Evolutionary conservation across 2,329 filamentous ascomycete genomes (phyloP), one percentile per base, ranked within the genome.

Genomic region (Calonectria leucothoes): DNA sequence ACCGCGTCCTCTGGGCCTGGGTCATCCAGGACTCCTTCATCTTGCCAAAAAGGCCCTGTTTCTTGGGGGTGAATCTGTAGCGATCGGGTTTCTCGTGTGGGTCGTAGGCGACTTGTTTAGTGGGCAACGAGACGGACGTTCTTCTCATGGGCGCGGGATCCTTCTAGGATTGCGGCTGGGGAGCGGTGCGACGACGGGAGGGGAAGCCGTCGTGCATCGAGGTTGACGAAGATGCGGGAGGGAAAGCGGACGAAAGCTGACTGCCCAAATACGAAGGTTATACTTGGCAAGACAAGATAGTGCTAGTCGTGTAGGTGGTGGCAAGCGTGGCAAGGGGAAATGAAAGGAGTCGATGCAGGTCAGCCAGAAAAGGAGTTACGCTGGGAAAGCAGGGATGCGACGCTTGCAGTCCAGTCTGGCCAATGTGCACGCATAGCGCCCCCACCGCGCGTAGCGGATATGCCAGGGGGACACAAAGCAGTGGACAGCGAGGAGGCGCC

Each of bases 71-170:
- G 76, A 83, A 78, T 79, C 86, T 85, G 86, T 93, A 93, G 80
- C 91, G 89, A 81, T 87, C 90, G 80, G 89, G 88, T 82, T 93
- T 93, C 84, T 93, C 91, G 90, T 91, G 85, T 75, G 90, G 91
- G 81, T 93, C 91, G 88, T 87, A 86, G 80, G 86, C 87, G 81
- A 86, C 84, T 81, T 91, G 89, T 85, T 91, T 85, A 45, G 89
- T 92, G 82, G 91, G 90, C 83, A 92, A 83, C 81, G 91, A 92
- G 74, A 92, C 89, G 76, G 91, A 92, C 82, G 90, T 90, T 86
- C 90, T 91, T 88, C 91, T 89, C 91, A 93, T 93, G 79, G 80
- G 81, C 81, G 81, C 80, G 75, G 73, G 75, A 72, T 69, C 70
- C 70, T 67, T 65, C 57, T 75, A 71, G 70, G 66, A 66, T 42